Base-by-base conservation (phyloP, 2,329 filamentous ascomycete species). In the Cladosporium colombiae region DNA sequence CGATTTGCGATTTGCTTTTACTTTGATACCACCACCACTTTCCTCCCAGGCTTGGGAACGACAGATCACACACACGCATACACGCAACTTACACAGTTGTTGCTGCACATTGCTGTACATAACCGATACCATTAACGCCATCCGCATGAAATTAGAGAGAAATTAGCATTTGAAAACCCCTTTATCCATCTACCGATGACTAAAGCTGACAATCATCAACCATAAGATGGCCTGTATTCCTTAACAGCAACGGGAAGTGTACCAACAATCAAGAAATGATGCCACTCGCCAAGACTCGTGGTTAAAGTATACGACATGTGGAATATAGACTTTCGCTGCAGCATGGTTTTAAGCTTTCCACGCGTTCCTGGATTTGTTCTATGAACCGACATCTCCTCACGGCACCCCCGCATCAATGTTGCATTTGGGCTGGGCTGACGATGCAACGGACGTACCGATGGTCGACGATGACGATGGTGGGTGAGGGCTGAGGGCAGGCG, bases 71-170 rank as follows among this genome's bases (percentile, higher is more conserved):
- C n/a, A 55, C 29, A 55, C 16, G 31, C 55, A 57, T 21, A 23
- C 55, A 40, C 33, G 8, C 18, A 35, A 40, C 31, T 18, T 13
- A 33, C 14, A 33, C 14, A 35, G 55, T 37, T 57, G 55, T 27
- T 53, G 49, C 27, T 57, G 55, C 27, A 57, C 33, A 57, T 57
- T 53, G 55, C 33, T 57, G 33, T 57, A 57, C 55, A 57, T 57
- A 57, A 37, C n/a, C 31, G 33, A 35, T 35, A 35, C 33, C 23
- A 53, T 35, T 57, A 57, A 57, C 55, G 55, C 33, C 55, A 57
- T 40, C 33, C 52, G 33, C 55, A 57, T 40, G 55, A 57, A 40
- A 33, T 55, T 27, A 55, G 5, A 46, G 10, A 13, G 4, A 21
- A 46, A 21, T 21, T 46, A 46, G 40, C 40, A 46, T 10, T 31